A percentile compares a stretch with the other conserved stretches of the same genome.
phyloP scores from a whole-genome alignment of 768 basidiomycete species.

The Tricholoma saponaceum region DNA sequence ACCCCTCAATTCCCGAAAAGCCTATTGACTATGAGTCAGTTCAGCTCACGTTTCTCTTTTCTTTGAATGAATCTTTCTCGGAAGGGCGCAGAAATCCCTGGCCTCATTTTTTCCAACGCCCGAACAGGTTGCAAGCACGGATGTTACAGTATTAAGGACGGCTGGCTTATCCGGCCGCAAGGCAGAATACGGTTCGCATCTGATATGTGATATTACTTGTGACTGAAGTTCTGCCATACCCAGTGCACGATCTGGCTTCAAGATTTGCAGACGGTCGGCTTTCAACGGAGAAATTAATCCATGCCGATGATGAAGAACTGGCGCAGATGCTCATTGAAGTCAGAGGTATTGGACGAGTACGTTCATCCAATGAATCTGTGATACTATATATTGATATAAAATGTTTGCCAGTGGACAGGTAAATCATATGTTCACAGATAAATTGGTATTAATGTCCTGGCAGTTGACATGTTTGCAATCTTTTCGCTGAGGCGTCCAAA shows the following conservation, averaged over 20 bases:
- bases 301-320: slow-evolving; percentile 74
- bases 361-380: slow-evolving; percentile 13
- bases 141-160: slow-evolving; percentile 53
- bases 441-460: slow-evolving; percentile 1
- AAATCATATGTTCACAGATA: slow-evolving; percentile 4
- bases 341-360: slow-evolving; percentile 71
- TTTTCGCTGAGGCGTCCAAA: slow-evolving; percentile 83
- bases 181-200: slow-evolving; percentile 74
- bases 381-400: background rate
- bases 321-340: slow-evolving; percentile 72
- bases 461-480: slow-evolving; percentile 92
- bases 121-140: slow-evolving; percentile 57
- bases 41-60: slow-evolving; percentile 6
- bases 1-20: slow-evolving; percentile 70
- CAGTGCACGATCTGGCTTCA: slow-evolving; percentile 75
- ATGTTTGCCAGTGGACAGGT: slow-evolving; percentile 56
- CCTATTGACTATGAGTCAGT: slow-evolving; percentile 42
- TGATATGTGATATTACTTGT: background rate
- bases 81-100: slow-evolving; percentile 18
- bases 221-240: background rate
- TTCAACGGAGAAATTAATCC: slow-evolving; percentile 64
- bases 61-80: background rate
- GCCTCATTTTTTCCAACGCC: slow-evolving; percentile 69
- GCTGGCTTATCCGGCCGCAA: slow-evolving; percentile 85
- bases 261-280: slow-evolving; percentile 81